Evolutionary conservation across 2,329 filamentous ascomycete genomes (phyloP).

Genomic region (Colletotrichum sp.): DNA sequence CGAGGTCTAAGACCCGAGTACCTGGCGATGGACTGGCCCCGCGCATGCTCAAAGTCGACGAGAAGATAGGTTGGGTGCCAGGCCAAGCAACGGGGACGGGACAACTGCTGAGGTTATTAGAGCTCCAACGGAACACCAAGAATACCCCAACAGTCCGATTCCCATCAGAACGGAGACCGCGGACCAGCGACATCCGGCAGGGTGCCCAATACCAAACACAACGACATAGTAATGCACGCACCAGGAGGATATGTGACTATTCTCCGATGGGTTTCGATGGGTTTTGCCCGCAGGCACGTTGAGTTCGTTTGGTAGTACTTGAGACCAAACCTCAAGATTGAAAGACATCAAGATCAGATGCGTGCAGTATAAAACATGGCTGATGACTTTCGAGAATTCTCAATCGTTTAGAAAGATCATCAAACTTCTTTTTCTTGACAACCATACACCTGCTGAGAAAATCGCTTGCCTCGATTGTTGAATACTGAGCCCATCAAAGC

Average conservation of each 20-base stretch:
- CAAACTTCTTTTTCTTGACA: background rate
- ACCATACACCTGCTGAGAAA: background rate
- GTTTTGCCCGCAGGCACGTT: background rate
- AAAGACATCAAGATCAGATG: fast-evolving
- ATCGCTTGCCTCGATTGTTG: background rate
- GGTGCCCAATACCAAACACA: background rate
- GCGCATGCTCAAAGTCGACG: background rate
- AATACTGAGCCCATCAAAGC: background rate
- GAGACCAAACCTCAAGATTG: background rate
- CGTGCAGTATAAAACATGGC: background rate
- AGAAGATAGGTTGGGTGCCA: background rate
- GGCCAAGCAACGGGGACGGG: background rate
- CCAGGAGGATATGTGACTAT: background rate
- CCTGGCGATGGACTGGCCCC: too few relatives aligned
- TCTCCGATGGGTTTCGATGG: background rate
- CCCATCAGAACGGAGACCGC: background rate
- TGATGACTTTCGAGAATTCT: background rate
- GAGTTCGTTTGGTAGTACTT: background rate
- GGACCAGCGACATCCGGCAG: background rate
- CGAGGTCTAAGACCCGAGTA: background rate
- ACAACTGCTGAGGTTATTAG: background rate
- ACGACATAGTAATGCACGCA: background rate
- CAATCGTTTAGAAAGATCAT: fast-evolving
- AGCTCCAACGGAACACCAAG: background rate
- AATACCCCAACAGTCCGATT: background rate